Base-by-base conservation (phyloP, 495 filamentous ascomycete genomes). In the Talaromyces borbonicus region DNA sequence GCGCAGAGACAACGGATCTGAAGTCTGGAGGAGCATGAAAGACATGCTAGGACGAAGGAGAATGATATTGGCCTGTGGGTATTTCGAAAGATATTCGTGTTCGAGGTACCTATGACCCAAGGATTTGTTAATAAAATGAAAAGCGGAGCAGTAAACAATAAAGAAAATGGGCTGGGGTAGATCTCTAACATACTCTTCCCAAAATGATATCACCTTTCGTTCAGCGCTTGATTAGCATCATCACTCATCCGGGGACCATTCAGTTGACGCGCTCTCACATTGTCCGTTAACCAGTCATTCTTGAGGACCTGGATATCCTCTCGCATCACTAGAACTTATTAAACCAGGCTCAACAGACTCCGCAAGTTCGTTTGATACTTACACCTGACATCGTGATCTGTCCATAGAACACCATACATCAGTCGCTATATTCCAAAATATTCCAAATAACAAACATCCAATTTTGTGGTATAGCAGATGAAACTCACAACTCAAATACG, bases 261-360 rank as follows among this genome's bases (percentile, higher is more conserved):
- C n/a, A 40, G 37, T 12, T n/a, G 9, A 23, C 9, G 12, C 16
- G 11, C 48, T 64, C 81, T 47, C 76, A 94, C 89, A 69, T 95
- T 95, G 61, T 98, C 92, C n/a, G 90, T 97, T 39, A 98, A 71
- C 92, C 92, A 98, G 69, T 96, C 93, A 59, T 85, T 71, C 67
- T 85, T 90, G 37, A 98, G 73, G 23, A 81, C 80, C 60, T 84
- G 82, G 50, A 96, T 76, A 62, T 98, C 92, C 56, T 90, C 87
- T 58, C 77, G 73, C 43, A 81, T 89, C 55, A 90, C 84, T 87
- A 23, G 46, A 40, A 7, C 2, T 40, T 30, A 52, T 62, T 20
- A 61, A n/a, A n/a, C n/a, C n/a, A n/a, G n/a, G 54, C 38, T 16
- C 11, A 15, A 39, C n/a, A n/a, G n/a, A n/a, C n/a, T n/a, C n/a